phyloP scores from a whole-genome alignment of 805 yeast genomes.

The Metschnikowia drakensbergensis region DNA sequence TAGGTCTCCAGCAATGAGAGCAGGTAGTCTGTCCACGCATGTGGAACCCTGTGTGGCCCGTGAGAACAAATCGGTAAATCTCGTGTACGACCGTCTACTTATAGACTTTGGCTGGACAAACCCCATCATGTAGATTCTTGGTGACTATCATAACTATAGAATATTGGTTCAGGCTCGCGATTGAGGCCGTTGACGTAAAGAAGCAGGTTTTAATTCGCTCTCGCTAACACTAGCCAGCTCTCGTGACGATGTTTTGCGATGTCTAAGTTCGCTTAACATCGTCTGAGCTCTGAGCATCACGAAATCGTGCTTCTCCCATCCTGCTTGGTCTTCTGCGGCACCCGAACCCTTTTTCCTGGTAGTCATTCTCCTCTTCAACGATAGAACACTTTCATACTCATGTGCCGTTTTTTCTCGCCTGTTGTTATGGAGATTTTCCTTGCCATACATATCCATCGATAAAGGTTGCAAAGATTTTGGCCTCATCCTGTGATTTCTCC shows the following conservation, averaged over 20 bases:
- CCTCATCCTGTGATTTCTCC: background rate
- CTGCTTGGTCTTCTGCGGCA: constrained; percentile 8
- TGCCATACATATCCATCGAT: constrained; percentile 3
- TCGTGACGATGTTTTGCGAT: constrained; percentile 4
- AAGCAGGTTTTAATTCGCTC: background rate
- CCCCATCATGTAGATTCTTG: too few species aligned
- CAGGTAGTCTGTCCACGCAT: too few species aligned
- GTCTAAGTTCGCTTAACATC: constrained; percentile 35
- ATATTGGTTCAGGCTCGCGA: background rate
- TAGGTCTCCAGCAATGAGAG: too few species aligned
- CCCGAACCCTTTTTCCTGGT: constrained; percentile 28
- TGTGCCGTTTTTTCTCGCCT: constrained; percentile 6
- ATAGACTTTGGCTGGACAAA: too few species aligned
- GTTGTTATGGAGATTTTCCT: constrained; percentile 2
- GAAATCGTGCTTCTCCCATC: constrained; percentile 11
- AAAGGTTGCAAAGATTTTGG: constrained; percentile 3
- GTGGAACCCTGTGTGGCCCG: too few species aligned
- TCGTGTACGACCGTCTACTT: too few species aligned
- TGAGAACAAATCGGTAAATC: too few species aligned
- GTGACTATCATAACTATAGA: too few species aligned
- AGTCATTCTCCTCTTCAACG: constrained; percentile 37
- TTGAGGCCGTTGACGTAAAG: constrained; percentile 2
- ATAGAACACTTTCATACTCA: constrained; percentile 37
- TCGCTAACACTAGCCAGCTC: background rate
- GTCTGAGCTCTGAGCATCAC: constrained; percentile 38